Evolutionary conservation across 2,329 filamentous ascomycete species (phyloP).

Genomic region (Colletotrichum cuscutae): DNA sequence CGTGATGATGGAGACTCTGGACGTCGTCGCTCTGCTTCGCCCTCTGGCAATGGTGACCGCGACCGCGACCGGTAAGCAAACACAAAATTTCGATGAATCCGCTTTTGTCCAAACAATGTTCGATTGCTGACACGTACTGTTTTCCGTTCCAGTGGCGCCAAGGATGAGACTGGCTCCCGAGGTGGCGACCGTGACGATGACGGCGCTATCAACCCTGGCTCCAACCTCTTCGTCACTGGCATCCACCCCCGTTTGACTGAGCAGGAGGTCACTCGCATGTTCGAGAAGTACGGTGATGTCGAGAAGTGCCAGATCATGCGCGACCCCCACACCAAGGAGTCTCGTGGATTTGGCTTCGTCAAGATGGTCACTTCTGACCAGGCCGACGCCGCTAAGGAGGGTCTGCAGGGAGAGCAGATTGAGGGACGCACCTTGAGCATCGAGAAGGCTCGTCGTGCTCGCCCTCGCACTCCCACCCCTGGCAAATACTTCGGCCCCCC

Average conservation of each 20-base stretch:
- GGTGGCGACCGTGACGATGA: slow-evolving; percentile 71
- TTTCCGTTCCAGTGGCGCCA: slow-evolving; percentile 51
- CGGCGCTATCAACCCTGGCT: slow-evolving; percentile 89
- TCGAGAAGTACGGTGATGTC: slow-evolving; percentile 98
- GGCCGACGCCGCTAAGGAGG: slow-evolving; percentile 96
- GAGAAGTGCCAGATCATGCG: slow-evolving; percentile 99
- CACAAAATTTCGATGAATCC: neutral
- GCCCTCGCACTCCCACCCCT: slow-evolving; percentile 94
- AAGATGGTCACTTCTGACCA: slow-evolving; percentile 98
- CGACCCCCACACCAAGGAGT: slow-evolving; percentile 98
- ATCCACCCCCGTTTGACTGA: slow-evolving; percentile 94
- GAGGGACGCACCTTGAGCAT: slow-evolving; percentile 97
- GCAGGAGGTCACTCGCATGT: slow-evolving; percentile 90
- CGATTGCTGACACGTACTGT: slow-evolving; percentile 25
- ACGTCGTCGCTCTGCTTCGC: slow-evolving; percentile 72
- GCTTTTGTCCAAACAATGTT: neutral
- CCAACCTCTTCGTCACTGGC: slow-evolving; percentile 98
- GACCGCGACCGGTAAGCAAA: slow-evolving; percentile 60
- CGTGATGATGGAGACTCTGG: slow-evolving; percentile 70
- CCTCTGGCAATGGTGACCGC: slow-evolving; percentile 63
- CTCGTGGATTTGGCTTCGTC: slow-evolving; percentile 98
- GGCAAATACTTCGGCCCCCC: slow-evolving; percentile 99
- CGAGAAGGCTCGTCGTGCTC: slow-evolving; percentile 96
- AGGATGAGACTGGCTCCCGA: slow-evolving; percentile 62
- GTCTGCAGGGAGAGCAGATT: slow-evolving; percentile 92